Percentiles rank a stretch among this genome's conserved stretches.
These are phyloP conservation scores for Cytospora mali DNA, from an alignment of 2,329 filamentous ascomycete species.

Conservation along the genomic window DNA sequence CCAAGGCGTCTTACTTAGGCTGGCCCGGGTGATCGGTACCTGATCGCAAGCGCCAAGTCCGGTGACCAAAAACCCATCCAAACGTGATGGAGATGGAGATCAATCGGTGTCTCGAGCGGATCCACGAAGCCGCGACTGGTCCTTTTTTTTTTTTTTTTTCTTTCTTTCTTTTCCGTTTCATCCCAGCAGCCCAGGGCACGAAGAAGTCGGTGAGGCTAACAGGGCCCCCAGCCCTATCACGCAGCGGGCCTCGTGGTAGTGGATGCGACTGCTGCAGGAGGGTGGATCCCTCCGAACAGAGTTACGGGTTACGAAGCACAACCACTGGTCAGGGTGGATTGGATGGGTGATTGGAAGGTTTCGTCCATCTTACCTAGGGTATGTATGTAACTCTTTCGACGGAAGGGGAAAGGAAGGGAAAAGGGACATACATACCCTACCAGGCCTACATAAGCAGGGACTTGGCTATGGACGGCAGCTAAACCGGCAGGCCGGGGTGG, in stretches of 20 bases:
- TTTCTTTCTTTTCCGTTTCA: no score
- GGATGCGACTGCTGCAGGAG: conserved; percentile 16
- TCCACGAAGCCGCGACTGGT: neutral
- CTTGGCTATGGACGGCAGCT: neutral
- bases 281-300: conserved; percentile 10
- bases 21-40: conserved; percentile 1
- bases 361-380: no score
- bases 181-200: conserved; percentile 2
- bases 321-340: conserved; percentile 12
- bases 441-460: neutral
- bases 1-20: no score
- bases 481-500: neutral
- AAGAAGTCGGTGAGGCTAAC: conserved; percentile 17
- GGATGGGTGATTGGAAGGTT: neutral
- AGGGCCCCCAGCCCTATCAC: conserved; percentile 19
- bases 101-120: no score
- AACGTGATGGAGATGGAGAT: no score
- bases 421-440: no score
- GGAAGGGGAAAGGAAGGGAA: no score
- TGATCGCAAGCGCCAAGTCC: conserved; percentile 11
- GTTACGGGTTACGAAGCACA: conserved; percentile 11
- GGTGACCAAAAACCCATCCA: neutral
- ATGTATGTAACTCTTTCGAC: no score
- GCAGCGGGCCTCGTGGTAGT: conserved; percentile 21
- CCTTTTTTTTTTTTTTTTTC: no score